phyloP scores from a whole-genome alignment of 2,329 filamentous ascomycete genomes.

The Alternaria sp. region DNA sequence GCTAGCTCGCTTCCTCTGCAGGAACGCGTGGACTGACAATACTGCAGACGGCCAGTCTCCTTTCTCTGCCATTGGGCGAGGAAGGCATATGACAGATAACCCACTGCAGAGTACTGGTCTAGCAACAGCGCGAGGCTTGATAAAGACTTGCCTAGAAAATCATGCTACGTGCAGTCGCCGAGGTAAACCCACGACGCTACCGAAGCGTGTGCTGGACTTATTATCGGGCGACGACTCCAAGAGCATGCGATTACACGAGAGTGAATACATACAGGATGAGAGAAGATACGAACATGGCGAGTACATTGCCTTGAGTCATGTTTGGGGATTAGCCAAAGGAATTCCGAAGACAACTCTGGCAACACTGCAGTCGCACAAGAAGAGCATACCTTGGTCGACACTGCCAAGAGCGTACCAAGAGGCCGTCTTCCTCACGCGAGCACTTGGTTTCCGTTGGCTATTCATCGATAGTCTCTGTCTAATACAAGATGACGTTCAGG shows the following conservation, averaged over 20 bases:
- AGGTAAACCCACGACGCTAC: slow-evolving; percentile 32
- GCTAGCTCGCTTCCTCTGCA: slow-evolving; percentile 6
- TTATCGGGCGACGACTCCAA: slow-evolving; percentile 39
- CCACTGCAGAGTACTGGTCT: slow-evolving; percentile 41
- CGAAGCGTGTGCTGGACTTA: slow-evolving; percentile 44
- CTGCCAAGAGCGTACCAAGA: slow-evolving; percentile 48
- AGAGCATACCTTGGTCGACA: slow-evolving; percentile 38
- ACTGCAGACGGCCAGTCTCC: slow-evolving; percentile 44
- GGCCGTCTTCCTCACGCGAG: slow-evolving; percentile 44
- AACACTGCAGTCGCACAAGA: slow-evolving; percentile 37
- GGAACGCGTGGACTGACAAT: slow-evolving; percentile 18
- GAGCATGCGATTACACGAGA: slow-evolving; percentile 40
- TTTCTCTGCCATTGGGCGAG: slow-evolving; percentile 47
- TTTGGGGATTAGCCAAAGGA: slow-evolving; percentile 41
- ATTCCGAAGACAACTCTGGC: slow-evolving; percentile 41
- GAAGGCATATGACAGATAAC: slow-evolving; percentile 40
- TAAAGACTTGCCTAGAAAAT: slow-evolving; percentile 41
- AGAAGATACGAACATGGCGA: slow-evolving; percentile 43
- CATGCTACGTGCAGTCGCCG: slow-evolving; percentile 41
- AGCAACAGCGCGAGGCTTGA: slow-evolving; percentile 34
- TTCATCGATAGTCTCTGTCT: slow-evolving; percentile 50
- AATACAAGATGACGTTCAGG: slow-evolving; percentile 39
- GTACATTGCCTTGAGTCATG: slow-evolving; percentile 45
- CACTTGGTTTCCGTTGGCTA: slow-evolving; percentile 47
- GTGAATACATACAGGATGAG: slow-evolving; percentile 35